phyloP scores from a whole-genome alignment of 1,284 basidiomycete species.

The Thelephora terrestris region DNA sequence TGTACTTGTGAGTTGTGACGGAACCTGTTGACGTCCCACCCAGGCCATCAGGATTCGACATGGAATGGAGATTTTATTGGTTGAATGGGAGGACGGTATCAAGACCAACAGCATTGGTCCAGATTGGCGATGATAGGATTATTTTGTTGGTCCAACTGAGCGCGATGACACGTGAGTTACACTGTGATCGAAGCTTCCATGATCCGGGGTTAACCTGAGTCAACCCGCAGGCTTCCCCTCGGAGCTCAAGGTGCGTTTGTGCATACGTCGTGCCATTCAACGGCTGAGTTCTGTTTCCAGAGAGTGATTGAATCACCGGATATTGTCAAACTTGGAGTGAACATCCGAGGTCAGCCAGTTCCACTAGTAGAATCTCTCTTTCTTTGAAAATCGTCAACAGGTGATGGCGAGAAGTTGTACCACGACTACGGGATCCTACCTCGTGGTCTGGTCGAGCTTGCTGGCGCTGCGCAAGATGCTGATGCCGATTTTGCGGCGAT shows the following conservation, averaged over 20 bases:
- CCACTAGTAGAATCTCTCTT: not conserved
- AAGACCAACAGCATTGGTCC: constrained; percentile 38
- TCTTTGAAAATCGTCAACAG: constrained; percentile 21
- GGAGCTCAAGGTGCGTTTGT: constrained; percentile 27
- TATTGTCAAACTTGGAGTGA: constrained; percentile 47
- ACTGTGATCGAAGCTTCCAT: not conserved
- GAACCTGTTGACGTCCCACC: not conserved
- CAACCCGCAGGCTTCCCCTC: constrained; percentile 29
- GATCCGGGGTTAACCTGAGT: not conserved
- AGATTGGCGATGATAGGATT: constrained; percentile 35
- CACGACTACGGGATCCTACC: constrained; percentile 47
- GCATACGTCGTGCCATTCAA: not conserved
- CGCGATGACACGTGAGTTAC: constrained; percentile 39
- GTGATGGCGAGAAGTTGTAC: constrained; percentile 51
- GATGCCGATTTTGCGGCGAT: constrained; percentile 30
- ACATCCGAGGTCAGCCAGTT: constrained; percentile 40
- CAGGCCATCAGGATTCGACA: constrained; percentile 49
- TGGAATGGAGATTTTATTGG: constrained; percentile 45
- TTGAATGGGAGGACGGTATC: constrained; percentile 14
- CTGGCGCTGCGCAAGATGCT: constrained; percentile 35
- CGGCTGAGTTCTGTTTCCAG: constrained; percentile 17
- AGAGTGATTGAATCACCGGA: constrained; percentile 36
- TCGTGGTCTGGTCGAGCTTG: constrained; percentile 46
- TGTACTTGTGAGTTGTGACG: not conserved
- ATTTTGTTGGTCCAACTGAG: constrained; percentile 50